These are phyloP conservation scores for Amphicarpaea edgeworthii DNA, from an alignment of 306 rosid species.

Conservation along the genomic window DNA sequence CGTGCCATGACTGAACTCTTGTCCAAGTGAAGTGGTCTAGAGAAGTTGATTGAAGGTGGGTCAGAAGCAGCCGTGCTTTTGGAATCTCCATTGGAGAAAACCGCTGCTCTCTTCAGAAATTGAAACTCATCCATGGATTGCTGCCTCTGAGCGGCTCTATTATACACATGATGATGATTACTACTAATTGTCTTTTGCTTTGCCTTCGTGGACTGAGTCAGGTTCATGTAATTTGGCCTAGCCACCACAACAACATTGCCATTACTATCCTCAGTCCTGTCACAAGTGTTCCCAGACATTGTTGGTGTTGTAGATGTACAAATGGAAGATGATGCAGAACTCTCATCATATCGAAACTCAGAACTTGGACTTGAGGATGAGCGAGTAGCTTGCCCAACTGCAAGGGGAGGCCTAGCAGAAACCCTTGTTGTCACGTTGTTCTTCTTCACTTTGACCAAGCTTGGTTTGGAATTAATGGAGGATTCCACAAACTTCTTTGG, in stretches of 20 bases:
- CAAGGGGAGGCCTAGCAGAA: slow-evolving; percentile 83
- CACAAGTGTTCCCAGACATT: slow-evolving; percentile 74
- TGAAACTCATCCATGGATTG: slow-evolving; percentile 98
- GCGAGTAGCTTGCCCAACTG: slow-evolving; percentile 67
- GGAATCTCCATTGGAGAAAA: slow-evolving; percentile 75
- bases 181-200: slow-evolving; percentile 57
- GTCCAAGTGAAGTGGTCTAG: slow-evolving; percentile 68
- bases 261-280: slow-evolving; percentile 74
- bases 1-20: slow-evolving; percentile 59
- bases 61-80: slow-evolving; percentile 84
- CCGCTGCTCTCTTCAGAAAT: slow-evolving; percentile 67
- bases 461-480: slow-evolving; percentile 53
- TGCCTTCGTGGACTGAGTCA: slow-evolving; percentile 85
- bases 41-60: slow-evolving; percentile 66
- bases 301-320: slow-evolving; percentile 90
- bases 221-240: slow-evolving; percentile 86
- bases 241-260: slow-evolving; percentile 62
- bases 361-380: slow-evolving; percentile 97
- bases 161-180: slow-evolving; percentile 51
- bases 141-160: slow-evolving; percentile 84
- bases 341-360: slow-evolving; percentile 81
- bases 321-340: slow-evolving; percentile 91
- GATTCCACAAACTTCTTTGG: slow-evolving; percentile 64
- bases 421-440: slow-evolving; percentile 90
- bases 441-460: slow-evolving; percentile 70